Percentiles rank a stretch among this genome's conserved stretches.
These are phyloP conservation scores for Suillus bovinus DNA, from an alignment of 768 basidiomycete species.

Conservation along the genomic window DNA sequence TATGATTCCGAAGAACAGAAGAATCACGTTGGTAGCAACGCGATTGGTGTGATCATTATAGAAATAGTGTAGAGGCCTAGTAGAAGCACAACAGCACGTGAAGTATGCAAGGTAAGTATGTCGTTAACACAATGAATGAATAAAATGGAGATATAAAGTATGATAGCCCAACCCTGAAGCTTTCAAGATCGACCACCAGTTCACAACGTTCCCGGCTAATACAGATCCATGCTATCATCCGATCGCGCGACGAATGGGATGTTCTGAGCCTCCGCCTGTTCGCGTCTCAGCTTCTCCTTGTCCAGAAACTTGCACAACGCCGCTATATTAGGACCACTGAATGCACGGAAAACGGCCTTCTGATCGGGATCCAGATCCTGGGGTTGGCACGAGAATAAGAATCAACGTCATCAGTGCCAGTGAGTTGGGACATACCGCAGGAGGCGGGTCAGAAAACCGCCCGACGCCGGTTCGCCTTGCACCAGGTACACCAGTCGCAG, in stretches of 20 bases:
- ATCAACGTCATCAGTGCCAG: constrained; percentile 1
- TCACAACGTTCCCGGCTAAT: constrained; percentile 34
- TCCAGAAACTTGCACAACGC: constrained; percentile 69
- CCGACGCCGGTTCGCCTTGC: constrained; percentile 69
- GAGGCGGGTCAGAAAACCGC: constrained; percentile 75
- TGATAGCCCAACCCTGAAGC: not conserved
- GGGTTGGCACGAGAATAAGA: not conserved
- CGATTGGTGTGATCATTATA: not conserved
- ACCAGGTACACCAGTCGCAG: constrained; percentile 76
- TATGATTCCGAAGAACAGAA: not conserved
- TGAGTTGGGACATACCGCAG: constrained; percentile 45
- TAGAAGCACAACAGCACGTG: not conserved
- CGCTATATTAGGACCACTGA: constrained; percentile 65
- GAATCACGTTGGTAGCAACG: not conserved
- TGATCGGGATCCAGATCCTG: constrained; percentile 71
- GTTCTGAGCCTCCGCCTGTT: constrained; percentile 58
- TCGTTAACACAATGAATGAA: not conserved
- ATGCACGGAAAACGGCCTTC: constrained; percentile 75
- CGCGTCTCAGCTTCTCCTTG: constrained; percentile 61
- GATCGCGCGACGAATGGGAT: constrained; percentile 60
- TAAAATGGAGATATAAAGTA: not conserved
- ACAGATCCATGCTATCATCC: constrained; percentile 65
- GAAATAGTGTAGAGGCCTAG: not conserved
- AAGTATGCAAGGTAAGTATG: not conserved
- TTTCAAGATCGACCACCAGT: not conserved